phyloP scores from a whole-genome alignment of 495 filamentous ascomycete species.

The Aspergillus carlsbadensis region DNA sequence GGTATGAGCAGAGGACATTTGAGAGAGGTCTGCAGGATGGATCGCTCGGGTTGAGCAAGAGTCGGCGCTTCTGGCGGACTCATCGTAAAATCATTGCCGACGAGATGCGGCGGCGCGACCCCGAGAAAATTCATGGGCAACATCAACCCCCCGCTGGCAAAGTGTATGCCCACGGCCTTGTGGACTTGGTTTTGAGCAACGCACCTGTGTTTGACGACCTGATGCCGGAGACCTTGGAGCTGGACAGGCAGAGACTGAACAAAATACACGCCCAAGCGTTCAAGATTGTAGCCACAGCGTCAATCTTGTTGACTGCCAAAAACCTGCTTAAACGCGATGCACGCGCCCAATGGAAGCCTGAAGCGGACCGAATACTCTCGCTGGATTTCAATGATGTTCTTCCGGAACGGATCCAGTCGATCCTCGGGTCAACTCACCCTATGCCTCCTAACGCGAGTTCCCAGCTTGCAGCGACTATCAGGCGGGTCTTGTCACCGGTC shows the following conservation, averaged over 20 bases:
- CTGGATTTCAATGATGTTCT: slow-evolving; percentile 55
- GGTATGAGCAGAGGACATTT: slow-evolving; percentile 80
- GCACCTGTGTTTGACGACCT: slow-evolving; percentile 53
- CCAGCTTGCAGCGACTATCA: slow-evolving; percentile 47
- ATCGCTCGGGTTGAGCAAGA: slow-evolving; percentile 55
- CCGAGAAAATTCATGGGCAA: slow-evolving; percentile 58
- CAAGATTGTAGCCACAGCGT: slow-evolving; percentile 74
- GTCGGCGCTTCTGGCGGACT: slow-evolving; percentile 68
- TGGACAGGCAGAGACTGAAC: slow-evolving; percentile 71
- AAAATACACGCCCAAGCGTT: slow-evolving; percentile 67
- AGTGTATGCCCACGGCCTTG: slow-evolving; percentile 76
- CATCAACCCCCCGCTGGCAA: slow-evolving; percentile 48
- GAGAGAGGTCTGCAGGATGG: slow-evolving; percentile 65
- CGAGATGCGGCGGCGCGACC: slow-evolving; percentile 71
- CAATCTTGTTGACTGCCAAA: slow-evolving; percentile 87
- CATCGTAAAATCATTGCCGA: slow-evolving; percentile 66
- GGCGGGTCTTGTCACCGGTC: slow-evolving; percentile 54
- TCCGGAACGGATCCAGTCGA: slow-evolving; percentile 67
- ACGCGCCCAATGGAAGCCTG: slow-evolving; percentile 82
- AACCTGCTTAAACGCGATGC: slow-evolving; percentile 93
- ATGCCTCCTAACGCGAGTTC: slow-evolving; percentile 62
- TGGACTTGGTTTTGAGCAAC: slow-evolving; percentile 63
- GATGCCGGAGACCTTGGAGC: slow-evolving; percentile 80
- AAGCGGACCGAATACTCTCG: slow-evolving; percentile 73
- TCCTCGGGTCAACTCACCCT: slow-evolving; percentile 74